Evolutionary conservation across 2,329 filamentous ascomycete genomes (phyloP), one percentile per base, ranked within the genome.

Genomic region (Aureobasidium sp.): DNA sequence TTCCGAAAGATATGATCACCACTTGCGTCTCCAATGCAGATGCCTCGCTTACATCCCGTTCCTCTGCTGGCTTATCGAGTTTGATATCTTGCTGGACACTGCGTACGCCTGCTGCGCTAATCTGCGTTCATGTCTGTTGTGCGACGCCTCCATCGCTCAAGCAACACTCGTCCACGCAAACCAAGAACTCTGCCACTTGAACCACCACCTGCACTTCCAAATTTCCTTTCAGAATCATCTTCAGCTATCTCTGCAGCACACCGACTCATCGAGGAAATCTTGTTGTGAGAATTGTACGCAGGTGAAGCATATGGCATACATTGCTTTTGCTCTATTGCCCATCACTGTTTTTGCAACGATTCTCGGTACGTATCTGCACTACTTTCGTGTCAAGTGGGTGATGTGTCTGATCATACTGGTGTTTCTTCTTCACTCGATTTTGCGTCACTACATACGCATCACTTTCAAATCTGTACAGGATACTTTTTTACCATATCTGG

Each of bases 11-110:
- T 35, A 17, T 25, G 21, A 47, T 6, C 30, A 47, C 21, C 42
- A 47, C 19, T 17, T 47, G 19, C 16, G 12, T 14, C 42, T 47
- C 29, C 29, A 47, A 16, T 21, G 22, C 6, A 29, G 21, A 25
- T 47, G 42, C 16, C 42, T 47, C 42, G 42, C 42, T 17, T 47
- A 47, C 30, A 47, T 35, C 7, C 30, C 42, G 5, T 47, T 47
- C 11, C 42, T 47, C 14, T 34, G 42, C 29, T 47, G 42, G 42
- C 42, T 47, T 21, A 17, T 16, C 21, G 42, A 47, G 14, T 47
- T 47, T 19, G 42, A 47, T 11, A 11, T 47, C 30, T 25, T 35
- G 21, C 4, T 24, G 4, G 42, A 47, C 4, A 47, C 42, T 5
- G 6, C 10, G 5, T 47, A 32, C 21, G 42, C 42, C 42, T 47